Evolutionary conservation across 2,329 filamentous ascomycete genomes (phyloP).

Genomic region (Camillea tinctor): DNA sequence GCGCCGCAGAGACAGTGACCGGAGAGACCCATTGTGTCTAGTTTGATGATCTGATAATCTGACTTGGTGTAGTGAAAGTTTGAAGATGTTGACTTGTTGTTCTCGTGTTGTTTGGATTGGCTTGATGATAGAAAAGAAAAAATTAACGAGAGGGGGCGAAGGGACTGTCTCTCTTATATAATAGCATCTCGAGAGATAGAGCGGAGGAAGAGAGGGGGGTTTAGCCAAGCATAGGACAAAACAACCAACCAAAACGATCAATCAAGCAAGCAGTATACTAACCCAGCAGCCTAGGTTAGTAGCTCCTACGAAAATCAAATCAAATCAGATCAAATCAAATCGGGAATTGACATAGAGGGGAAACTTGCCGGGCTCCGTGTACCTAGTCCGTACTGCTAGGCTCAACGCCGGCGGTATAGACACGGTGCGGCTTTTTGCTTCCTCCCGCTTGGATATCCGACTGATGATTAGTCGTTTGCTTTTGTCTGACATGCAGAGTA

Average conservation of each 20-base stretch:
- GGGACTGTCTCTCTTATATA: slow-evolving; percentile 12
- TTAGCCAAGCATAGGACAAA: neutral
- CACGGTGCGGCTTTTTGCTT: slow-evolving; percentile 8
- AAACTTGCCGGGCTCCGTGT: slow-evolving; percentile 3
- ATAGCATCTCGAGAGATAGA: neutral
- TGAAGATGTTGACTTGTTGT: neutral
- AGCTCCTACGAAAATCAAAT: slow-evolving; percentile 16
- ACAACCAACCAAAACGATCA: no score
- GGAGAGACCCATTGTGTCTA: slow-evolving; percentile 58
- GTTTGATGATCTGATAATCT: neutral
- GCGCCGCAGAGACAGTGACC: slow-evolving; percentile 72
- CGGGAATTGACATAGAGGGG: slow-evolving; percentile 5
- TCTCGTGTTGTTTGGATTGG: neutral
- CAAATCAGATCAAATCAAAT: slow-evolving; percentile 6
- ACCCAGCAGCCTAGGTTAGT: no score
- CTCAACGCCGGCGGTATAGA: neutral
- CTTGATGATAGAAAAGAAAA: slow-evolving; percentile 1
- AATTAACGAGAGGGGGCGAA: slow-evolving; percentile 5
- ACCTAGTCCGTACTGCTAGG: neutral
- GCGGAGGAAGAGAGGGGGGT: neutral
- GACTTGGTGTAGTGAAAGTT: neutral
- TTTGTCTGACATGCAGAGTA: slow-evolving; percentile 15
- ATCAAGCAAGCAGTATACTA: neutral
- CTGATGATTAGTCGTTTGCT: neutral
- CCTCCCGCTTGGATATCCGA: neutral